These are phyloP conservation scores for Spinellus fusiger DNA, from an alignment of 192 early-diverging fungal genomes.

Conservation along the genomic window DNA sequence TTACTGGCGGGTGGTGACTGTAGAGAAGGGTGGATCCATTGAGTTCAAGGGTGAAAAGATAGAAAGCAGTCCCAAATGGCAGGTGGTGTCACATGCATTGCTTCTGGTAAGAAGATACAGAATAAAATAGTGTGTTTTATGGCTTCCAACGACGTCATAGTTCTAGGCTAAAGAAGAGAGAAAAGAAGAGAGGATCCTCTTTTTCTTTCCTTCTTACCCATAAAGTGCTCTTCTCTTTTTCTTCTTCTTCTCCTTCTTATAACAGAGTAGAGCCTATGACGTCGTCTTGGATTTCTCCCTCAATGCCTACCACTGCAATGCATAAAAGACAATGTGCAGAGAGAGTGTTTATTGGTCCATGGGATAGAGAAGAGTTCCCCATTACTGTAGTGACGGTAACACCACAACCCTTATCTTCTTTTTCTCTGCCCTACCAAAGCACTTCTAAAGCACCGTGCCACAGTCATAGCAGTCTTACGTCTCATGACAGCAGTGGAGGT, in stretches of 20 bases:
- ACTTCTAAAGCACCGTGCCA: not conserved
- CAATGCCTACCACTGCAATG: not conserved
- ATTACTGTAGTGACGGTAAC: not conserved
- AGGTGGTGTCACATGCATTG: too few species aligned
- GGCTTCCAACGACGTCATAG: too few species aligned
- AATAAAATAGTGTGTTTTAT: too few species aligned
- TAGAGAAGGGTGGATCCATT: too few species aligned
- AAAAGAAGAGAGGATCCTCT: too few species aligned
- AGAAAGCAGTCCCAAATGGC: too few species aligned
- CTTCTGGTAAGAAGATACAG: too few species aligned
- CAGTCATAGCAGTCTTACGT: not conserved
- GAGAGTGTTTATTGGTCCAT: conserved; percentile 21
- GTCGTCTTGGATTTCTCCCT: not conserved
- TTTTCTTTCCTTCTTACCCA: too few species aligned
- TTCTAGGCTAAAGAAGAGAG: too few species aligned
- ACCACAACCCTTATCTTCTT: not conserved
- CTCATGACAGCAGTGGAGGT: not conserved
- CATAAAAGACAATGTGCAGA: conserved; percentile 2
- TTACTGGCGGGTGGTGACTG: too few species aligned
- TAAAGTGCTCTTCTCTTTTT: not conserved
- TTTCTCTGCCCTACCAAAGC: not conserved
- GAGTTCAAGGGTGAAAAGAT: too few species aligned
- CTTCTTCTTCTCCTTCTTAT: not conserved
- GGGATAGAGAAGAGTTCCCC: conserved; percentile 4
- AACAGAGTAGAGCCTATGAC: not conserved